These are phyloP conservation scores for Calonectria ilicicola DNA, from an alignment of 2,329 filamentous ascomycete species.

Conservation along the genomic window DNA sequence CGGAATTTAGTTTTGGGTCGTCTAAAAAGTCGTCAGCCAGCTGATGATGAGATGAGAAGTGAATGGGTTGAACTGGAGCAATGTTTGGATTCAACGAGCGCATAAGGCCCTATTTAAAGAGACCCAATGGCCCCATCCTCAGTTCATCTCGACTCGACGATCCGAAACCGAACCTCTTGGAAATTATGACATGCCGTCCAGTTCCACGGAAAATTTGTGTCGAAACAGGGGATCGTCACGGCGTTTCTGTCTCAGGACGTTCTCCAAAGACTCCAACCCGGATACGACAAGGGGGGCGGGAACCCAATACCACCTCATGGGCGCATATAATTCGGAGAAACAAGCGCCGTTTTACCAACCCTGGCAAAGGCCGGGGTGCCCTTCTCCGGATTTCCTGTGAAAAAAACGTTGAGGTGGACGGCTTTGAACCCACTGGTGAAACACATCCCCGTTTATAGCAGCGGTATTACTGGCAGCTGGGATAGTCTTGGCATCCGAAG, in stretches of 20 bases:
- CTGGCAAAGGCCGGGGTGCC: not conserved
- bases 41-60: constrained; percentile 10
- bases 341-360: constrained; percentile 7
- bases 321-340: not conserved
- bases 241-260: constrained; percentile 17
- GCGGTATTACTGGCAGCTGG: not conserved
- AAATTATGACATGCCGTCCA: not conserved
- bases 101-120: not conserved
- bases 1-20: not conserved
- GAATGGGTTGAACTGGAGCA: not conserved
- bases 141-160: not conserved
- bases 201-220: constrained; percentile 9
- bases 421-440: not conserved
- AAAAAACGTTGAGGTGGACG: not conserved
- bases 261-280: not conserved
- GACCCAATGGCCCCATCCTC: not conserved
- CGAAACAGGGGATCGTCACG: not conserved
- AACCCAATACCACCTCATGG: not conserved
- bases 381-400: not conserved
- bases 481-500: not conserved
- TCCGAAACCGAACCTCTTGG: not conserved
- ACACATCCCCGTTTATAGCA: not conserved
- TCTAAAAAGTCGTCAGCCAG: constrained; percentile 9
- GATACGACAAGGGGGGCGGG: not conserved
- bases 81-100: not conserved